Percentiles rank a stretch among this genome's conserved stretches.
Conservation (phyloP, 352 stramenopile genomes). For the Globisporangium canariense region DNA sequence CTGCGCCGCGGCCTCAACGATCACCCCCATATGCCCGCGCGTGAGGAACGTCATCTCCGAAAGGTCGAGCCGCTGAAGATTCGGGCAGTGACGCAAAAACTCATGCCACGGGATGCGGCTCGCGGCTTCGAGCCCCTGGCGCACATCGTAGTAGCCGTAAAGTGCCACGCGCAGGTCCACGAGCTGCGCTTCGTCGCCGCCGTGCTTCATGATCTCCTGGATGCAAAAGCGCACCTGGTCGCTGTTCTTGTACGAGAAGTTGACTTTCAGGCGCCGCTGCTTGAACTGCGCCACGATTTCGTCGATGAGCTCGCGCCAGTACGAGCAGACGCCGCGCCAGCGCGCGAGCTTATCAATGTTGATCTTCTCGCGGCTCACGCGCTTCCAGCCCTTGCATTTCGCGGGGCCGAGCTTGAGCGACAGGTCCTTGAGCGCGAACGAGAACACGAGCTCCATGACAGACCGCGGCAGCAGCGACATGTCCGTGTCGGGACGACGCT, state of each 20-base stretch:
- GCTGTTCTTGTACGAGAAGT: constrained; percentile 42
- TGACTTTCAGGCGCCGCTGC: constrained; percentile 37
- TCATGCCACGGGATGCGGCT: constrained; percentile 31
- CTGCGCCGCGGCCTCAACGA: constrained; percentile 35
- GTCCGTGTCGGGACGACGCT: constrained; percentile 7
- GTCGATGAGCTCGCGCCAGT: constrained; percentile 46
- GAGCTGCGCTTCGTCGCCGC: constrained; percentile 16
- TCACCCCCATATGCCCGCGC: constrained; percentile 27
- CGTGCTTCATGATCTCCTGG: constrained; percentile 12
- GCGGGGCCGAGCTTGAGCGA: constrained; percentile 44
- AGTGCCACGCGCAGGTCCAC: constrained; percentile 44
- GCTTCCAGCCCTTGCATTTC: constrained; percentile 40
- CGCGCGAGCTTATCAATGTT: constrained; percentile 32
- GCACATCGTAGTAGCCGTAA: constrained; percentile 42
- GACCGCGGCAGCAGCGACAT: constrained; percentile 39
- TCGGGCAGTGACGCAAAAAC: constrained; percentile 32
- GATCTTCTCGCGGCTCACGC: constrained; percentile 33
- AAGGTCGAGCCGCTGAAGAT: constrained; percentile 46
- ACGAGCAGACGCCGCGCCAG: constrained; percentile 40
- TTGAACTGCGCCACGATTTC: constrained; percentile 43
- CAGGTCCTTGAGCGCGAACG: constrained; percentile 52
- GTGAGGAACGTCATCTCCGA: constrained; percentile 54
- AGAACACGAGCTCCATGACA: constrained; percentile 50
- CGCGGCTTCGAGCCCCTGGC: constrained; percentile 25
- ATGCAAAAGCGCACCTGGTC: constrained; percentile 26